phyloP scores from a whole-genome alignment of 371 early-diverging fungal species.

The Mucor sp. region DNA sequence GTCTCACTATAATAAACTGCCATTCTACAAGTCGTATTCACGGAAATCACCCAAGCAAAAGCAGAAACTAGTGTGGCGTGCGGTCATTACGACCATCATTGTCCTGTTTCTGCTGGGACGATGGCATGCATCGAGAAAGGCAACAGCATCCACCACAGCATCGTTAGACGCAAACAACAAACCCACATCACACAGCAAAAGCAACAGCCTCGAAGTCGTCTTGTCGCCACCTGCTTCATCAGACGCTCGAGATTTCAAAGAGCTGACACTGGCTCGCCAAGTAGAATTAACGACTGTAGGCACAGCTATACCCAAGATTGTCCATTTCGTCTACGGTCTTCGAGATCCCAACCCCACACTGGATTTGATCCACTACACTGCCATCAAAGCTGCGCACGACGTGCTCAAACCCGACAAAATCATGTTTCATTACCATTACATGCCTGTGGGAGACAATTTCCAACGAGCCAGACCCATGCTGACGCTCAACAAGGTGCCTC shows the following conservation, averaged over 20 bases:
- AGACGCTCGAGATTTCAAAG: conserved; percentile 14
- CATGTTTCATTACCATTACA: conserved; percentile 52
- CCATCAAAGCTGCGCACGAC: conserved; percentile 58
- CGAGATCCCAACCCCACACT: conserved; percentile 44
- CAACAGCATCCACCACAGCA: not conserved
- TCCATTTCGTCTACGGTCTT: conserved; percentile 56
- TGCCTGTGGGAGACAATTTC: conserved; percentile 51
- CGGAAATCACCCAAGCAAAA: conserved; percentile 6
- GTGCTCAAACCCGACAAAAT: conserved; percentile 49
- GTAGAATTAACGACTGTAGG: conserved; percentile 17
- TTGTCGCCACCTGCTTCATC: conserved; percentile 9
- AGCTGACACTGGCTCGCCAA: conserved; percentile 27
- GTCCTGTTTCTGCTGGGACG: not conserved
- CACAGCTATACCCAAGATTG: conserved; percentile 45
- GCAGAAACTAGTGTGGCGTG: conserved; percentile 12
- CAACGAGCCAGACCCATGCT: conserved; percentile 42
- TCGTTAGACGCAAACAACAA: not conserved
- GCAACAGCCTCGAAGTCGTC: conserved; percentile 10
- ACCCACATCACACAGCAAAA: not conserved
- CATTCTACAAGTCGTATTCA: conserved; percentile 9
- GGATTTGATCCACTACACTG: conserved; percentile 53
- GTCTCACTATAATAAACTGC: conserved; percentile 4
- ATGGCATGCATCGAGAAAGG: not conserved
- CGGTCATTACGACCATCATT: not conserved
- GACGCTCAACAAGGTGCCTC: conserved; percentile 37